Evolutionary conservation across 768 basidiomycete species (phyloP).

Genomic region (Filobasidium wieringae): DNA sequence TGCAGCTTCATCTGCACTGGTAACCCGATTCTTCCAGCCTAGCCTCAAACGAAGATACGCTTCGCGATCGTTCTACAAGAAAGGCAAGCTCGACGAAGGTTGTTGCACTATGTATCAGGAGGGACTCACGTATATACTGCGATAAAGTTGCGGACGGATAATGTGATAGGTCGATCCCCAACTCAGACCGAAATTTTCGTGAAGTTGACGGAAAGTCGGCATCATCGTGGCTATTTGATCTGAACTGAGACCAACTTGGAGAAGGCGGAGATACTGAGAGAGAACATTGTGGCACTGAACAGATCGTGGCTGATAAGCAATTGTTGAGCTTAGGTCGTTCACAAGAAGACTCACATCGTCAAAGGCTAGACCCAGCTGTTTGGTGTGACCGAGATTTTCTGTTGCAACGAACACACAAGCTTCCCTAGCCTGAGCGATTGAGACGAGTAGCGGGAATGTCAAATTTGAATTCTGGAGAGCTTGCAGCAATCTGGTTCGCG

Average conservation of each 20-base stretch:
- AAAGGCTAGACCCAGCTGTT: slow-evolving; percentile 73
- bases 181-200: slow-evolving; percentile 63
- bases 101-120: neutral
- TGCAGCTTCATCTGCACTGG: neutral
- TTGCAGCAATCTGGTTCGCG: slow-evolving; percentile 30
- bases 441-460: slow-evolving; percentile 78
- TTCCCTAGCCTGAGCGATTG: slow-evolving; percentile 82
- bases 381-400: slow-evolving; percentile 58
- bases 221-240: slow-evolving; percentile 64
- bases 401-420: slow-evolving; percentile 61
- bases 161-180: slow-evolving; percentile 89
- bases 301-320: neutral
- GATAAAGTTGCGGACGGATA: slow-evolving; percentile 50
- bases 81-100: neutral
- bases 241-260: slow-evolving; percentile 59
- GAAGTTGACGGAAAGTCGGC: slow-evolving; percentile 63
- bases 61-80: slow-evolving; percentile 5
- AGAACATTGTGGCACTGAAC: slow-evolving; percentile 77
- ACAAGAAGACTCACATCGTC: slow-evolving; percentile 60
- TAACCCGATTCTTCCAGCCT: slow-evolving; percentile 1
- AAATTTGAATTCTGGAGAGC: slow-evolving; percentile 45
- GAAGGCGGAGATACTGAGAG: slow-evolving; percentile 79
- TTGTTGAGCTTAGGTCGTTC: slow-evolving; percentile 9
- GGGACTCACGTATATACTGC: neutral
- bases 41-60: slow-evolving; percentile 6